Evolutionary conservation across 129 eudicot species (phyloP), one percentile per base, ranked within the genome.

Genomic region (Silybum marianum): DNA sequence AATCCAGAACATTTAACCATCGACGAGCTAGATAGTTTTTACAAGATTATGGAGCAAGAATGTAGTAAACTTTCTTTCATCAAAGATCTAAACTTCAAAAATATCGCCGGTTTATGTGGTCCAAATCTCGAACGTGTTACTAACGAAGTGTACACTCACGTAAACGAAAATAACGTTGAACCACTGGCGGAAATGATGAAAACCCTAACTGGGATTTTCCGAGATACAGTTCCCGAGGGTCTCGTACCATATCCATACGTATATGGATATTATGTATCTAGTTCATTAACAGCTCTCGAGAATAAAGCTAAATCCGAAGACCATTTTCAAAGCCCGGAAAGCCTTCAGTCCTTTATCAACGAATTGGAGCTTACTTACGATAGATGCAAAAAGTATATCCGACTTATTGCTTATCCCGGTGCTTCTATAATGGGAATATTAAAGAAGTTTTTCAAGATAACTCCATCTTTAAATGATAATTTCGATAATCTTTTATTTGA

Each of bases 131-230:
- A 77, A 77, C 72, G 84, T 74, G 84, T 96, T 78, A 93, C 82
- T 70, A 83, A 76, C 11, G 99, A 96, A 91, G 88, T 96, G 23
- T 91, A 79, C 83, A 65, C 89, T 32, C 92, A 91, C 76, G 85
- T 93, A 34, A 82, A 90, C 36, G 97, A 91, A 77, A 72, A 51
- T 12, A 96, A 74, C 36, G 98, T 96, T 63, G 99, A 93, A 85
- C 86, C 93, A 74, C 81, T 96, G 76, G 99, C 99, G 22, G 83
- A 88, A 23, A 87, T 88, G 97, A 92, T 96, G 83, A 83, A 90
- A 77, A 81, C 88, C 66, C 92, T 96, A 60, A 85, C 76, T 22
- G 87, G 89, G 22, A 36, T 88, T 21, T 85, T 25, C 22, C 74
- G 85, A 63, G 87, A 80, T 75, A 78, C 69, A 30, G 81, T 71